Evolutionary conservation across 352 stramenopile genomes (phyloP).

Genomic region (Vaucheria bursata): DNA sequence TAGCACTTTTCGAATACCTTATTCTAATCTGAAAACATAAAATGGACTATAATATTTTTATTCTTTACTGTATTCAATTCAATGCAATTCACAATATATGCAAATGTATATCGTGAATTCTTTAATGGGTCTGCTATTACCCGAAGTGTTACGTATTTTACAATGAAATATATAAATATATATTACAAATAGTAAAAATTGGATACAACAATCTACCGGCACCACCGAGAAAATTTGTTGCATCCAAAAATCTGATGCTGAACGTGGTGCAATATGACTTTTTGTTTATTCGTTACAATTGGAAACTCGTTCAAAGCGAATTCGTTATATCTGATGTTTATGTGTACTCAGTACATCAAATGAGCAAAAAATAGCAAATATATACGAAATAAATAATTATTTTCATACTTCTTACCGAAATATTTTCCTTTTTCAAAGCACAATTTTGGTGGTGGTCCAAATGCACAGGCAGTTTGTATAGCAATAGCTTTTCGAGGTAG

Average conservation of each 20-base stretch:
- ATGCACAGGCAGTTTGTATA: slow-evolving; percentile 37
- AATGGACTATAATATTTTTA: too few species aligned
- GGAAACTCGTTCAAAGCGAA: too few species aligned
- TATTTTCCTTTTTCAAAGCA: slow-evolving; percentile 46
- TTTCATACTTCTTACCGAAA: neutral
- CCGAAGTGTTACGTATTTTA: neutral
- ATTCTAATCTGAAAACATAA: too few species aligned
- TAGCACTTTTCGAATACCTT: too few species aligned
- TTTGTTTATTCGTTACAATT: too few species aligned
- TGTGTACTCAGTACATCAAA: neutral
- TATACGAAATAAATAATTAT: neutral
- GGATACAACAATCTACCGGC: too few species aligned
- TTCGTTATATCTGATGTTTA: neutral
- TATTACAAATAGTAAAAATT: neutral
- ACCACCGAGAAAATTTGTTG: too few species aligned
- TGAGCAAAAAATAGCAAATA: slow-evolving; percentile 3
- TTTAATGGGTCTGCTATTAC: neutral
- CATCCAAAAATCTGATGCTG: too few species aligned
- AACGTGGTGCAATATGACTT: too few species aligned
- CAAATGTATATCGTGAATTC: neutral
- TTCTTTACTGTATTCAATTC: too few species aligned
- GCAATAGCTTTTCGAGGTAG: slow-evolving; percentile 21
- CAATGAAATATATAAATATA: neutral
- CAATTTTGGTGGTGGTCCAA: slow-evolving; percentile 38
- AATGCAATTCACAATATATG: too few species aligned